Evolutionary conservation across 306 rosid species (phyloP), one percentile per base, ranked within the genome.

Genomic region (Malus sieversii): DNA sequence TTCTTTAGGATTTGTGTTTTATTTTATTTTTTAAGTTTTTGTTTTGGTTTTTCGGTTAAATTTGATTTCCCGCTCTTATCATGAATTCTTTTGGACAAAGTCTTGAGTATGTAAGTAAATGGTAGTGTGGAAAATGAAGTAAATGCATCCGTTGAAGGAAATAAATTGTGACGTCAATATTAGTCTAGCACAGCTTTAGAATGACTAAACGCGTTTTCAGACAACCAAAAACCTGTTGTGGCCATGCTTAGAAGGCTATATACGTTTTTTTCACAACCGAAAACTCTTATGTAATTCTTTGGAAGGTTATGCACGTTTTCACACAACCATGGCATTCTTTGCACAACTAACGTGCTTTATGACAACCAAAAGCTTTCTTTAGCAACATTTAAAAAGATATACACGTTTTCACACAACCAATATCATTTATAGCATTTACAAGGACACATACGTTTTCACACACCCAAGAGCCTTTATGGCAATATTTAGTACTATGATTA

Each of bases 171-270:
- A 48, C 2, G 2, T 19, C 14, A 48, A 3, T 0, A 3, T 0
- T 1, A 3, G 55, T 15, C 8, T 1, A 1, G 8, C 20, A 48
- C 2, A 14, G 3, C 1, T 48, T 1, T 48, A 0, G 8, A 48
- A 48, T 0, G 3, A 18, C 1, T 15, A 48, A 6, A 48, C 8
- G 0, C 2, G 53, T 0, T 48, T 48, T 15, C 3, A 15, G 0
- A 48, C 20, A 48, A 48, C 3, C 2, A 48, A 48, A 48, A 15
- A 8, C 0, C 0, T 16, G 18, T 15, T 51, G 8, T 2, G 1
- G 9, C 20, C 6, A 51, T 1, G 18, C 6, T 51, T 16, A 5
- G 3, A 51, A 16, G 55, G 20, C 3, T 5, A 51, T 5, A 51
- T 15, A 51, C 6, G 3, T 18, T 51, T 16, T 15, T 51, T 19